Conservation (phyloP, 306 rosid species). For the Fagus crenata region DNA sequence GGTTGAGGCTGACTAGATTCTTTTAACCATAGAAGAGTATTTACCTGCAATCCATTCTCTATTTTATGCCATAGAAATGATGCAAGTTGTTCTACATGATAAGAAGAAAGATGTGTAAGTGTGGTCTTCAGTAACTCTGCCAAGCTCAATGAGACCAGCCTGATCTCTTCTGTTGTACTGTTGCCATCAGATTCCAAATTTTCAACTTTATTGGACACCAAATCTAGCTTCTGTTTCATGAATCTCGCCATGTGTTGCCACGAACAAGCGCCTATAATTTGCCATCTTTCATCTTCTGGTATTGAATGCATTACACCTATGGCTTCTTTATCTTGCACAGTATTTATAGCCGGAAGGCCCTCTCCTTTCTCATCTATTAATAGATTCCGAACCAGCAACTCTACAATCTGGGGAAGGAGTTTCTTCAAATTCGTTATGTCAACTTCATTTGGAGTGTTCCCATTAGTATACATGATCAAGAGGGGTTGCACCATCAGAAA, state of each 20-base stretch:
- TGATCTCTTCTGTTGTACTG: constrained; percentile 49
- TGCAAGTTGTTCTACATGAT: constrained; percentile 65
- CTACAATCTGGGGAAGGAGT: constrained; percentile 50
- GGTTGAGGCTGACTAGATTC: constrained; percentile 48
- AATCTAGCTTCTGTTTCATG: constrained; percentile 52
- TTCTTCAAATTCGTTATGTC: constrained; percentile 62
- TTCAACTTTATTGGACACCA: constrained; percentile 45
- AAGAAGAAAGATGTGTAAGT: constrained; percentile 61
- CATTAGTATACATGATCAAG: constrained; percentile 44
- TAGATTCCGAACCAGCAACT: constrained; percentile 44
- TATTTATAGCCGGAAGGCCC: constrained; percentile 28
- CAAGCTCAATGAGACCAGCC: constrained; percentile 50
- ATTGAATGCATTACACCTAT: constrained; percentile 43
- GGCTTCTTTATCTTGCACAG: constrained; percentile 35
- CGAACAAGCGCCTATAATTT: constrained; percentile 73
- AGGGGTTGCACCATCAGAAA: constrained; percentile 59
- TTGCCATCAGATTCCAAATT: constrained; percentile 44
- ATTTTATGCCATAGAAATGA: constrained; percentile 55
- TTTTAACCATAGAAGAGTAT: constrained; percentile 67
- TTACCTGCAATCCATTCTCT: constrained; percentile 43
- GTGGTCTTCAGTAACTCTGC: constrained; percentile 59
- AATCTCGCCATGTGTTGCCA: constrained; percentile 78
- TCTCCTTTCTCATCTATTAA: constrained; percentile 29
- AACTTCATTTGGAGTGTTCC: constrained; percentile 51
- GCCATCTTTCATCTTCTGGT: constrained; percentile 80